Evolutionary conservation across 2,329 filamentous ascomycete species (phyloP), one percentile per base, ranked within the genome.

Genomic region (Aureobasidium namibiae): DNA sequence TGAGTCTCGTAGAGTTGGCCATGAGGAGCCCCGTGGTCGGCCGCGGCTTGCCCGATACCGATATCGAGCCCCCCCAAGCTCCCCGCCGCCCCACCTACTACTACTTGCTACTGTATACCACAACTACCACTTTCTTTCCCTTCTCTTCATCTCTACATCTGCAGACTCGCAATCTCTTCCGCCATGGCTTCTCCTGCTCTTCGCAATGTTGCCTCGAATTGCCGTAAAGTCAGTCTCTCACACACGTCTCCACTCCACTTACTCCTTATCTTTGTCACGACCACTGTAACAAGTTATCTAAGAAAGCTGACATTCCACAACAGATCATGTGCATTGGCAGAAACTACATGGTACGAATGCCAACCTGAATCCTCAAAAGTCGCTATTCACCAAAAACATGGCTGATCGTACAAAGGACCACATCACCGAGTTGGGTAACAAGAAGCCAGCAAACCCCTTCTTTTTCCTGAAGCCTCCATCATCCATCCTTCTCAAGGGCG

Each of bases 401-500:
- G 13, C 50, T 54, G 18, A 54, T 18, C 8, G 10, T 44, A n/a
- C n/a, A 21, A 54, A 56, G 52, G 94, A 96, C 74, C 94, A 99
- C 76, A 88, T 97, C 70, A 84, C 87, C 64, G 94, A 99, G 78
- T 83, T 99, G 38, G 50, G 50, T 9, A 54, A 54, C 56, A 45
- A 58, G 44, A 85, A 85, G 65, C 94, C 94, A 53, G 95, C 94
- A 74, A 91, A 96, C 75, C 94, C 94, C 26, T 97, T 99, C 78
- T 99, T 96, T 85, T 99, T 99, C 82, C 83, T 97, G 67, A 99
- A 99, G 81, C 94, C 94, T 1, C 78, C 92, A 0, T 90, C 88
- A 41, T 89, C 91, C 3, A 89, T 99, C 66, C 82, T 97, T 4
- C 80, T 88, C 23, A 90, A 90, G 0, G 82, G 84, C 29, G 82